Percentiles rank a stretch among this genome's conserved stretches.
Conservation (phyloP, 139 green algal species). For the Pleodorina starrii region DNA sequence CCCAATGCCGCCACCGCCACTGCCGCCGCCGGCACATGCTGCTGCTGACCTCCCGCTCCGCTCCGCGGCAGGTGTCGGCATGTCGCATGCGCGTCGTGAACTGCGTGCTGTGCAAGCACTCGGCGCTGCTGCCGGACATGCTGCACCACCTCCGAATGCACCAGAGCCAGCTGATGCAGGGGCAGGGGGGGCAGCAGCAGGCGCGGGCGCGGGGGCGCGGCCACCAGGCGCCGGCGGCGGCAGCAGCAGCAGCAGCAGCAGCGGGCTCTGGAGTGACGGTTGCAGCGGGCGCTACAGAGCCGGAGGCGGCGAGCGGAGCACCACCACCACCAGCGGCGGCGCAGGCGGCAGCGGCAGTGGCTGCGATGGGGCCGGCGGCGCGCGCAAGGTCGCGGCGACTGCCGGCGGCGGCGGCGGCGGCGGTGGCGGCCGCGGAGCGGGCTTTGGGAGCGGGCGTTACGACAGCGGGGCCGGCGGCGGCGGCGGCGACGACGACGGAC, state of each 20-base stretch:
- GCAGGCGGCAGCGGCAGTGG: neutral
- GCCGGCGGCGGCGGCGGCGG: neutral
- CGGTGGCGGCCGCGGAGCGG: neutral
- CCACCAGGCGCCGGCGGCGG: neutral
- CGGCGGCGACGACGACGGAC: no score
- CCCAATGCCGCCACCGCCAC: neutral
- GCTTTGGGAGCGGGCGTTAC: no score
- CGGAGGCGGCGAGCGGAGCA: no score
- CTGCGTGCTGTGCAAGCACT: constrained; percentile 48
- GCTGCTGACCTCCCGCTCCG: no score
- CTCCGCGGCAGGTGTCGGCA: constrained; percentile 8
- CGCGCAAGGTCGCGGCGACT: neutral
- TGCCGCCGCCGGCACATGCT: no score
- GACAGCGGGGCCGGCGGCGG: no score
- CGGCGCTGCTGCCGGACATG: constrained; percentile 49
- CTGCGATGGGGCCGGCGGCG: neutral
- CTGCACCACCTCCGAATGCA: constrained; percentile 42
- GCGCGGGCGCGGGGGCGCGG: neutral
- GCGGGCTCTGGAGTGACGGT: neutral
- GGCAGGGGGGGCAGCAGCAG: neutral
- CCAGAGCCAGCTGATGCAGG: constrained; percentile 24
- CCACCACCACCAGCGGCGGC: neutral
- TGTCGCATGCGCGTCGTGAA: constrained; percentile 45
- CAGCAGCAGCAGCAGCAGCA: neutral
- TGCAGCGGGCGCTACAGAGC: neutral